Percentiles rank a stretch among this genome's conserved stretches.
phyloP scores from a whole-genome alignment of 1,139 yeast species.

The Sugiyamaella japonica region DNA sequence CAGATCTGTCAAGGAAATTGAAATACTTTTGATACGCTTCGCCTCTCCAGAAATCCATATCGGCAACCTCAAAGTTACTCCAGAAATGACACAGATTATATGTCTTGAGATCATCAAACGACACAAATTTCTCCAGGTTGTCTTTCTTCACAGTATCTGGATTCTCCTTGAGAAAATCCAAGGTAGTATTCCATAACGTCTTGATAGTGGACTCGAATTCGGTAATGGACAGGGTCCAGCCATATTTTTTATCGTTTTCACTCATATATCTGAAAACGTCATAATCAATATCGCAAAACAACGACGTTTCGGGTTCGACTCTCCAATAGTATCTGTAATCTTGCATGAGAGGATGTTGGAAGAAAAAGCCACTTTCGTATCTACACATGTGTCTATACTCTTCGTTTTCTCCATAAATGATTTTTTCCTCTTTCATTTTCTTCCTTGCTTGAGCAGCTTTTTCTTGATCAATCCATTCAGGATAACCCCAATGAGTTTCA shows the following conservation, averaged over 20 bases:
- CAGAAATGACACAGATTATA: conserved; percentile 87
- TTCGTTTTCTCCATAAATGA: conserved; percentile 63
- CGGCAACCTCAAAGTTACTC: conserved; percentile 88
- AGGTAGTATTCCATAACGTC: conserved; percentile 58
- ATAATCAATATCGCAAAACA: conserved; percentile 62
- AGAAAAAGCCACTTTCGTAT: conserved; percentile 67
- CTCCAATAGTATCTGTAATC: conserved; percentile 71
- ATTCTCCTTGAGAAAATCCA: conserved; percentile 49
- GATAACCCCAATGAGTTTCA: conserved; percentile 68
- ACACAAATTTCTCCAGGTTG: conserved; percentile 71
- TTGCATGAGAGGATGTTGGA: conserved; percentile 52
- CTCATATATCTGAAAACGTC: conserved; percentile 66
- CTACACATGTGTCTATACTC: conserved; percentile 77
- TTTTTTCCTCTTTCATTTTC: conserved; percentile 49
- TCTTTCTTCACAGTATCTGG: conserved; percentile 58
- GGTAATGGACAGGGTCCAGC: conserved; percentile 64
- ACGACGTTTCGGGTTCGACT: conserved; percentile 65
- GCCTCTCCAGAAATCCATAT: conserved; percentile 73
- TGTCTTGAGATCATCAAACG: conserved; percentile 53
- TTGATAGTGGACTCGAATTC: conserved; percentile 61
- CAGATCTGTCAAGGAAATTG: conserved; percentile 66
- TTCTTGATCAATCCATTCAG: conserved; percentile 63
- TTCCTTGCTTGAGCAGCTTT: conserved; percentile 53
- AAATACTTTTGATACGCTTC: conserved; percentile 67
- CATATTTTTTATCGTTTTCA: conserved; percentile 59